Conservation (phyloP, 75 land plant species). For the Azolla pinnata region DNA sequence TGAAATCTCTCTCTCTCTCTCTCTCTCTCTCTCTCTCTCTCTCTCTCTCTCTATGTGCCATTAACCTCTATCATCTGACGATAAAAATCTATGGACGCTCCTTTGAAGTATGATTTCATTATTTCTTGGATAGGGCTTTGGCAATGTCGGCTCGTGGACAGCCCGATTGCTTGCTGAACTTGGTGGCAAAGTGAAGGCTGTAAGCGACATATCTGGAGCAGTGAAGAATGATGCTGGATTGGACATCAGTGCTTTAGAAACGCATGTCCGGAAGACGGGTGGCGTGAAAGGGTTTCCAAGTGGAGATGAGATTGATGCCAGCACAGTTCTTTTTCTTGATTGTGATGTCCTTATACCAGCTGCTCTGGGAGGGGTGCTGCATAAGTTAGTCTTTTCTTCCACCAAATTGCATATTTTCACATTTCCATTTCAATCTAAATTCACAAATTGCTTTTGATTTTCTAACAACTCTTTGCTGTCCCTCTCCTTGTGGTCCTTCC, state of each 20-base stretch:
- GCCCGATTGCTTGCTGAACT: slow-evolving; percentile 56
- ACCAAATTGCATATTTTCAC: too few relatives aligned
- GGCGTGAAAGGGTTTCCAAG: slow-evolving; percentile 59
- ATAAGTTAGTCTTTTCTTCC: slow-evolving; percentile 42
- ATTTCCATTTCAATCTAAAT: too few relatives aligned
- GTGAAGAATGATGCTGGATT: slow-evolving; percentile 65
- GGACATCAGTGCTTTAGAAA: slow-evolving; percentile 48
- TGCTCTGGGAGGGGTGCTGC: slow-evolving; percentile 85
- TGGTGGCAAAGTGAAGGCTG: slow-evolving; percentile 75
- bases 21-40: too few relatives aligned
- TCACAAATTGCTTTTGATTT: too few relatives aligned
- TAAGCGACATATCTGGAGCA: slow-evolving; percentile 80
- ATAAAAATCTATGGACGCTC: too few relatives aligned
- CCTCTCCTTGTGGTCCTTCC: background rate
- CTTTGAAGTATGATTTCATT: too few relatives aligned
- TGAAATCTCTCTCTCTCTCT: too few relatives aligned
- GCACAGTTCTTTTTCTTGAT: slow-evolving; percentile 44
- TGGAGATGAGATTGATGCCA: slow-evolving; percentile 49
- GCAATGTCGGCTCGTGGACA: slow-evolving; percentile 95
- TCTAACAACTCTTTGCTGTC: background rate
- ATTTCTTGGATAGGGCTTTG: slow-evolving; percentile 54
- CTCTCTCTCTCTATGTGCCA: too few relatives aligned
- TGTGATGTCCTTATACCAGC: slow-evolving; percentile 91
- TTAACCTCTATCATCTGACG: too few relatives aligned
- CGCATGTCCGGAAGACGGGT: slow-evolving; percentile 30